These are phyloP conservation scores for Oryza meyeriana DNA, from an alignment of 176 grass and related monocot species.

Conservation along the genomic window DNA sequence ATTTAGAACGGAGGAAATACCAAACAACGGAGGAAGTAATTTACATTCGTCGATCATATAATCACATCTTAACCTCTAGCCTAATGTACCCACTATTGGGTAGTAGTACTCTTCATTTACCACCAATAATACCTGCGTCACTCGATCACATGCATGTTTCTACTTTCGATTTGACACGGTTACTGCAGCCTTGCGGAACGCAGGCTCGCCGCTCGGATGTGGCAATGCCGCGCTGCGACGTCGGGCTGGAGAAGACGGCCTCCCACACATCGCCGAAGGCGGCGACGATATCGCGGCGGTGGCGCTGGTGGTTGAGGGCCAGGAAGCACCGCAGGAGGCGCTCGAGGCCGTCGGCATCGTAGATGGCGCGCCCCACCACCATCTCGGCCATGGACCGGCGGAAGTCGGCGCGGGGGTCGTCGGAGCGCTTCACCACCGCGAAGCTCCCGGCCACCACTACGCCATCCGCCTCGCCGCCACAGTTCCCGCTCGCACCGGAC, in stretches of 20 bases:
- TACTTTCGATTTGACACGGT: neutral
- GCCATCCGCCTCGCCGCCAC: neutral
- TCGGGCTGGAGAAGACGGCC: conserved; percentile 42
- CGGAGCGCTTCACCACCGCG: conserved; percentile 84
- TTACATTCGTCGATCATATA: conserved; percentile 22
- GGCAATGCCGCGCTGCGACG: neutral
- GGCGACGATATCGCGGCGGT: conserved; percentile 59
- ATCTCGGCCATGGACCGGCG: conserved; percentile 86
- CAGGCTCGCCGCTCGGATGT: neutral
- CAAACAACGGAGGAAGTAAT: too few species aligned
- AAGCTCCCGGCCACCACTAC: conserved; percentile 57
- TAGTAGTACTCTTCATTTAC: too few species aligned
- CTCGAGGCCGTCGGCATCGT: conserved; percentile 70
- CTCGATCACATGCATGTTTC: conserved; percentile 22
- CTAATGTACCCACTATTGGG: too few species aligned
- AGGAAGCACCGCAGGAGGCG: conserved; percentile 81
- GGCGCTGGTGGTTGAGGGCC: conserved; percentile 62
- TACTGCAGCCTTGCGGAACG: conserved; percentile 1
- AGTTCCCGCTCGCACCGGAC: conserved; percentile 31
- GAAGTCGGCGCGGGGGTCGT: conserved; percentile 77
- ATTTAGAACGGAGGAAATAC: too few species aligned
- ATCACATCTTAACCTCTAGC: neutral
- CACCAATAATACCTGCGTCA: neutral
- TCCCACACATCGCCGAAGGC: conserved; percentile 89
- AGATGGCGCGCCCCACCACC: conserved; percentile 77